A percentile compares a stretch with the other conserved stretches of the same genome.
Conservation (phyloP, 192 early-diverging fungal genomes). For the Dimargaris cristalligena region DNA sequence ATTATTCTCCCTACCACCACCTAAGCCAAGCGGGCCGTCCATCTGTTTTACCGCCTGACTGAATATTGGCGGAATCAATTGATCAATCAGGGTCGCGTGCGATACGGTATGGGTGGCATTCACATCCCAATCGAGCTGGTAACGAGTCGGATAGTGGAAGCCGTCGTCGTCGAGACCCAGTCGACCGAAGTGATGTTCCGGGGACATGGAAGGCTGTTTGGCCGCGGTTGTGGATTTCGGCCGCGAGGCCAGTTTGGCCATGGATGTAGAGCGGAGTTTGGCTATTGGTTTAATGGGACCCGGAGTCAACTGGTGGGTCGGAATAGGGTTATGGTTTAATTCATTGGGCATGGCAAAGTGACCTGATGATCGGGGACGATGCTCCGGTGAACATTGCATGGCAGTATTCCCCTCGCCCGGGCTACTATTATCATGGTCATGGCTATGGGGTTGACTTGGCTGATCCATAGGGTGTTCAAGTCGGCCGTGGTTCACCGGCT, state of each 20-base stretch:
- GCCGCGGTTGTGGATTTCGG: neutral
- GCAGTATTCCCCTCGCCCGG: neutral
- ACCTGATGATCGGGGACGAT: neutral
- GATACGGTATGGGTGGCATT: neutral
- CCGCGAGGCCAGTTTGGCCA: neutral
- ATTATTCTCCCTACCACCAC: neutral
- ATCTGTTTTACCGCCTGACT: neutral
- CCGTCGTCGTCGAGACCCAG: neutral
- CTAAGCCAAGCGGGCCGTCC: neutral
- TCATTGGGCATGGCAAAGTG: neutral
- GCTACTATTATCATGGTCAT: no score
- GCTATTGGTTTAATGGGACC: neutral
- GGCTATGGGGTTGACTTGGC: no score
- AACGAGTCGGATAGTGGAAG: no score
- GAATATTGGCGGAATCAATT: neutral
- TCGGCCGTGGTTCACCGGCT: neutral
- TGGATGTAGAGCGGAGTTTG: slow-evolving; percentile 3
- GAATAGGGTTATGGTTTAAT: no score
- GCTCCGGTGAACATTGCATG: slow-evolving; percentile 8
- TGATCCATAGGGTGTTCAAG: no score
- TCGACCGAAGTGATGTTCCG: neutral
- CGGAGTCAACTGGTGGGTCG: no score
- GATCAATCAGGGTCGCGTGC: neutral
- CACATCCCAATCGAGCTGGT: neutral
- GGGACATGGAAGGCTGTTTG: neutral